phyloP scores from a whole-genome alignment of 257 asterid genomes.

The Jacaranda mimosifolia region DNA sequence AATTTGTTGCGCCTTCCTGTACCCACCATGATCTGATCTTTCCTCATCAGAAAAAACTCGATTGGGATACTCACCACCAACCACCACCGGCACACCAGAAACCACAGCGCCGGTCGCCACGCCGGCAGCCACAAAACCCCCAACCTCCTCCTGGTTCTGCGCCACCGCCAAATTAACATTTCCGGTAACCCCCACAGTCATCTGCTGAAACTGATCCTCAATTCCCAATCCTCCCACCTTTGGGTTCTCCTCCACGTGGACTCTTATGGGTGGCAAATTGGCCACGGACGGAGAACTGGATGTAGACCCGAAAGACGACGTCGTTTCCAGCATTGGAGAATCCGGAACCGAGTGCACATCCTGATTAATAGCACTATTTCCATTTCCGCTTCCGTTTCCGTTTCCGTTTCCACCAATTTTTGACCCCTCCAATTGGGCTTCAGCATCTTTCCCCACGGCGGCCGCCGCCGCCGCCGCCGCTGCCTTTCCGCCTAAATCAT shows the following conservation, averaged over 20 bases:
- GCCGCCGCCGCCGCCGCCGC: background rate
- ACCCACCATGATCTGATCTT: slow-evolving; percentile 81
- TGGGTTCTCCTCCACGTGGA: slow-evolving; percentile 71
- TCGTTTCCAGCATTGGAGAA: slow-evolving; percentile 81
- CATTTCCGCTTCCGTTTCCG: slow-evolving; percentile 35
- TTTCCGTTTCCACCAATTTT: slow-evolving; percentile 49
- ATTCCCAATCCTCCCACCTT: slow-evolving; percentile 60
- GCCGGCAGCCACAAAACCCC: slow-evolving; percentile 45
- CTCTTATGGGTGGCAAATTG: slow-evolving; percentile 84
- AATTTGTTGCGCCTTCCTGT: slow-evolving; percentile 49
- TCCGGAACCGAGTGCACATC: slow-evolving; percentile 86
- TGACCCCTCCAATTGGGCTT: slow-evolving; percentile 50
- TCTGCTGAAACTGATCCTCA: slow-evolving; percentile 83
- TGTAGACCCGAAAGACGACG: slow-evolving; percentile 89
- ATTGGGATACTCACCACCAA: slow-evolving; percentile 66
- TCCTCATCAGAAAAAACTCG: slow-evolving; percentile 74
- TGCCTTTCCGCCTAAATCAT: slow-evolving; percentile 49
- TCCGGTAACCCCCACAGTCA: slow-evolving; percentile 52
- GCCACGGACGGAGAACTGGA: slow-evolving; percentile 76
- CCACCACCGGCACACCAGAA: slow-evolving; percentile 60
- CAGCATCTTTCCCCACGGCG: slow-evolving; percentile 51
- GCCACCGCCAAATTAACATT: slow-evolving; percentile 43
- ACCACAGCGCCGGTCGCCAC: slow-evolving; percentile 42
- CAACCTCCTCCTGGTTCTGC: slow-evolving; percentile 66
- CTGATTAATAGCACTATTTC: slow-evolving; percentile 38